These are phyloP conservation scores for Pezicula radicicola DNA, from an alignment of 2,329 filamentous ascomycete species.

Conservation along the genomic window DNA sequence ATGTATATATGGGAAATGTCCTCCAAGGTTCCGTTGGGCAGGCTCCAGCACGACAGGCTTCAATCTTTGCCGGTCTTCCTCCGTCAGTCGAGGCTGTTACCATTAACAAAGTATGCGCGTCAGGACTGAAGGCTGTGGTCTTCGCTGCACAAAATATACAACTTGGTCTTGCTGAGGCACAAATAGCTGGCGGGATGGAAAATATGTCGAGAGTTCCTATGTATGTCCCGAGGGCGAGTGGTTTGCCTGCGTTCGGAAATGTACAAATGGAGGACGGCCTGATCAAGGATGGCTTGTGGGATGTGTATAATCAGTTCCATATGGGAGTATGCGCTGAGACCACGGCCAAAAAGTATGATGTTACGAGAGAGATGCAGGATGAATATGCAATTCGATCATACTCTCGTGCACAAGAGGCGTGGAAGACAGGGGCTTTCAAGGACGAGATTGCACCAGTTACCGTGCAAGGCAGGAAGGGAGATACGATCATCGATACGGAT, in stretches of 20 bases:
- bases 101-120: constrained; percentile 98
- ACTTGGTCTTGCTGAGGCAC: constrained; percentile 81
- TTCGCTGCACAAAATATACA: constrained; percentile 94
- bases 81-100: constrained; percentile 83
- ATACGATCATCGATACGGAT: constrained; percentile 74
- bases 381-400: constrained; percentile 88
- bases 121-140: constrained; percentile 86
- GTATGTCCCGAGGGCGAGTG: constrained; percentile 79
- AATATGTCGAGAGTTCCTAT: constrained; percentile 95
- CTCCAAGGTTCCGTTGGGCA: constrained; percentile 82
- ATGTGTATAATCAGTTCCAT: constrained; percentile 95
- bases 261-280: constrained; percentile 86
- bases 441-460: constrained; percentile 91
- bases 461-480: constrained; percentile 80
- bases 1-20: constrained; percentile 98
- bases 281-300: constrained; percentile 91
- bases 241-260: constrained; percentile 82
- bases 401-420: constrained; percentile 84
- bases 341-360: constrained; percentile 81
- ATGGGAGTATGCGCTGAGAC: constrained; percentile 98
- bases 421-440: constrained; percentile 76
- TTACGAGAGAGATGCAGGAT: constrained; percentile 86
- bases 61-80: constrained; percentile 82
- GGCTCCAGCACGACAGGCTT: constrained; percentile 86
- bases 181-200: constrained; percentile 95